Evolutionary conservation across 1,139 yeast species (phyloP).

Genomic region (Blastobotrys buckinghamii): DNA sequence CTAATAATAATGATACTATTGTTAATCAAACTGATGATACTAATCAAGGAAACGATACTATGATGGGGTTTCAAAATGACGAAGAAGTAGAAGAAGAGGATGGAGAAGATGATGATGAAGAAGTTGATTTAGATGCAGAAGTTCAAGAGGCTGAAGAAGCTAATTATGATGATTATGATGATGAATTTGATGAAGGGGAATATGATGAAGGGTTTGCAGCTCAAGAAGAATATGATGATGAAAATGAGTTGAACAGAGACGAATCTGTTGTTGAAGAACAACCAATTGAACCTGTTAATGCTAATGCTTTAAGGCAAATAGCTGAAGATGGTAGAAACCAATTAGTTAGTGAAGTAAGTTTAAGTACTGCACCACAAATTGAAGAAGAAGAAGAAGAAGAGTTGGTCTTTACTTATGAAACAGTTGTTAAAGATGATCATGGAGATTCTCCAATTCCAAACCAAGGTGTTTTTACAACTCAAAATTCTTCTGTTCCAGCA

Average conservation of each 20-base stretch:
- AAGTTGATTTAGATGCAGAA: slow-evolving; percentile 19
- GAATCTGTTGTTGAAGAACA: background rate
- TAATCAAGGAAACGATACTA: background rate
- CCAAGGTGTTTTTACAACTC: too few species aligned
- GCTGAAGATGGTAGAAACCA: background rate
- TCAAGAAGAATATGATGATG: slow-evolving; percentile 16
- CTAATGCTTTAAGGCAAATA: slow-evolving; percentile 4
- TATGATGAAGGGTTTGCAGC: slow-evolving; percentile 16
- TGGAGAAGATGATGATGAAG: slow-evolving; percentile 15
- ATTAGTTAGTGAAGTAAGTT: background rate
- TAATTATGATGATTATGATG: slow-evolving; percentile 20
- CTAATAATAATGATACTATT: background rate
- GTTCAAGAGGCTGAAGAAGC: slow-evolving; percentile 23
- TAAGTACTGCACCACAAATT: background rate
- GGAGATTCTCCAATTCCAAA: background rate
- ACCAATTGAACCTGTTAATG: background rate
- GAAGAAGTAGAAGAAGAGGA: slow-evolving; percentile 12
- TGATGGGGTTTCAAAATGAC: background rate
- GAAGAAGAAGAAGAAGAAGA: slow-evolving; percentile 13
- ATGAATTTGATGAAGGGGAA: slow-evolving; percentile 17
- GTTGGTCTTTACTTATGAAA: slow-evolving; percentile 9
- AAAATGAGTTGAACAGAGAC: slow-evolving; percentile 4
- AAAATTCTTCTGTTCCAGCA: too few species aligned
- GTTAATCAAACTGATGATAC: background rate
- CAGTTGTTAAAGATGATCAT: background rate